Conservation (phyloP, 495 filamentous ascomycete species). For the Penicillium lagena region DNA sequence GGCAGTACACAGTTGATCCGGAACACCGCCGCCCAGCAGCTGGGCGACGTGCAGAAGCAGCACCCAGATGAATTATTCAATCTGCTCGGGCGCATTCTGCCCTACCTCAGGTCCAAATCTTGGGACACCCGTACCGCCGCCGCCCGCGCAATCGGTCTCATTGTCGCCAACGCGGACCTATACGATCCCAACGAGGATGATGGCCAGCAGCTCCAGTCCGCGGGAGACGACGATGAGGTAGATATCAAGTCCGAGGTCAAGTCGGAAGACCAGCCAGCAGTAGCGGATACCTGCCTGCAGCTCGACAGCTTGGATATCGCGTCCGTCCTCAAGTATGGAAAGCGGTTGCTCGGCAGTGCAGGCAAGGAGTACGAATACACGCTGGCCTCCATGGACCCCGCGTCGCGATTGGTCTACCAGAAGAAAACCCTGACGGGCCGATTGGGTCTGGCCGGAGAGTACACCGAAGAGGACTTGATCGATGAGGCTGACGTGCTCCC, state of each 20-base stretch:
- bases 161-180: conserved; percentile 77
- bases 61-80: conserved; percentile 98
- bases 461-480: conserved; percentile 76
- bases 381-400: conserved; percentile 74
- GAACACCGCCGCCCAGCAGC: conserved; percentile 91
- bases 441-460: conserved; percentile 77
- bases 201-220: conserved; percentile 42
- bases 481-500: conserved; percentile 53
- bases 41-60: conserved; percentile 94
- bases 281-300: conserved; percentile 50
- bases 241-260: conserved; percentile 42
- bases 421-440: conserved; percentile 81
- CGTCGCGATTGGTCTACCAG: conserved; percentile 71
- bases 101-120: conserved; percentile 83
- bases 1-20: conserved; percentile 92
- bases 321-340: conserved; percentile 74
- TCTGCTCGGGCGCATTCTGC: conserved; percentile 87
- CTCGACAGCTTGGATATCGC: conserved; percentile 71
- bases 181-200: conserved; percentile 83
- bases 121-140: conserved; percentile 94
- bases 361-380: conserved; percentile 78
- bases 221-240: conserved; percentile 42
- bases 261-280: conserved; percentile 17
- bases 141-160: conserved; percentile 86
- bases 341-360: conserved; percentile 73